phyloP scores from a whole-genome alignment of 1,284 basidiomycete species.

The Vanrija pseudolonga region DNA sequence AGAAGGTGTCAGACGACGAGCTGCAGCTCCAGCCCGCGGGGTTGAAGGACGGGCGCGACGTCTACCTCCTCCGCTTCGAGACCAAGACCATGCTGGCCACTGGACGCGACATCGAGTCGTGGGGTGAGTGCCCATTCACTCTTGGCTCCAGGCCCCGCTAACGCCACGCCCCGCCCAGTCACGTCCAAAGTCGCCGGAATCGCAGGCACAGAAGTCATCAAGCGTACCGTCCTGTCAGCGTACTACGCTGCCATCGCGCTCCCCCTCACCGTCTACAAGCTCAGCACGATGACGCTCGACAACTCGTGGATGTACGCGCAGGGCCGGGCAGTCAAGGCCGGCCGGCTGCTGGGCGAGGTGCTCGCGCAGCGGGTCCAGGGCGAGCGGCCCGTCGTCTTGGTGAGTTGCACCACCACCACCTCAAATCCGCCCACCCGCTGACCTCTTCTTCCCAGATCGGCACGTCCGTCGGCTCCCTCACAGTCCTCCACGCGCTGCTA shows the following conservation, averaged over 20 bases:
- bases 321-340: slow-evolving; percentile 54
- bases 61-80: slow-evolving; percentile 50
- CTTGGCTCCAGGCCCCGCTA: not conserved
- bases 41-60: slow-evolving; percentile 48
- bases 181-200: slow-evolving; percentile 46
- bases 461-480: slow-evolving; percentile 55
- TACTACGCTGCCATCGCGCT: slow-evolving; percentile 56
- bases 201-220: slow-evolving; percentile 53
- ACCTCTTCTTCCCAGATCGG: slow-evolving; percentile 52
- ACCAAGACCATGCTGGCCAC: slow-evolving; percentile 50
- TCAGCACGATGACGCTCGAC: slow-evolving; percentile 46
- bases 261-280: slow-evolving; percentile 49
- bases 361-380: slow-evolving; percentile 56
- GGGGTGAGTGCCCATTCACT: slow-evolving; percentile 31
- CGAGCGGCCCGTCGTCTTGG: slow-evolving; percentile 54
- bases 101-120: slow-evolving; percentile 50
- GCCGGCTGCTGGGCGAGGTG: slow-evolving; percentile 55
- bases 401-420: slow-evolving; percentile 17
- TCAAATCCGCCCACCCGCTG: not conserved
- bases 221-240: slow-evolving; percentile 55
- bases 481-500: slow-evolving; percentile 54
- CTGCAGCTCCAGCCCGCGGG: slow-evolving; percentile 6
- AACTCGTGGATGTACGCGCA: slow-evolving; percentile 51
- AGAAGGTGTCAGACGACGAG: not conserved
- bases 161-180: slow-evolving; percentile 17